Conservation (phyloP, 2,329 filamentous ascomycete genomes). For the Fusarium sp. region DNA sequence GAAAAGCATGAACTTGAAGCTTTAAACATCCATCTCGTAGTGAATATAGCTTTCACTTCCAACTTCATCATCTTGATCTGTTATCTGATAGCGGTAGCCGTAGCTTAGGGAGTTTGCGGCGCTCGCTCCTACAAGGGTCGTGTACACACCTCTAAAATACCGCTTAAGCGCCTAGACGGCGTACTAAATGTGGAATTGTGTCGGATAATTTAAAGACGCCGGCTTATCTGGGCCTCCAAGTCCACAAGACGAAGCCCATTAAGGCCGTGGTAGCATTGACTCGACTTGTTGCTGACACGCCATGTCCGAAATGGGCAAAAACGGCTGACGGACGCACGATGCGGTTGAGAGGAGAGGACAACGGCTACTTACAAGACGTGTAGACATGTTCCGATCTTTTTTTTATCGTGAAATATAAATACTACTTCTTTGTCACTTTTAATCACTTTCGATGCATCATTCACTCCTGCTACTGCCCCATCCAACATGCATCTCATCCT, state of each 20-base stretch:
- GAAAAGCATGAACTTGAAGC: background rate
- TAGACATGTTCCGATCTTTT: background rate
- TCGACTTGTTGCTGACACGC: background rate
- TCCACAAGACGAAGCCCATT: background rate
- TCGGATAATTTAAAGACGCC: background rate
- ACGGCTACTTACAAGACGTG: background rate
- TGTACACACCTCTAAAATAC: background rate
- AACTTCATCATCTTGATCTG: background rate
- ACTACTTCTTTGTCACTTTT: background rate
- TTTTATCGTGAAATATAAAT: background rate
- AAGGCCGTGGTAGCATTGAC: no score
- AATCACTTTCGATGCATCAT: background rate
- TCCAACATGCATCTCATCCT: slow-evolving; percentile 37
- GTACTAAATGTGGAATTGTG: background rate
- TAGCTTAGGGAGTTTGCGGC: background rate
- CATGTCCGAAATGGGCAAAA: background rate
- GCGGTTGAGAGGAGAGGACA: no score
- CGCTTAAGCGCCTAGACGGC: background rate
- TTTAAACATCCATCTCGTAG: background rate
- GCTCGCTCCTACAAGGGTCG: no score
- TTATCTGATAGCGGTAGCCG: background rate
- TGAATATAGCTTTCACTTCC: background rate
- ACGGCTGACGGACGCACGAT: background rate
- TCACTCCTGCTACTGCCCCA: no score
- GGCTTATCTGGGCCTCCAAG: background rate